phyloP scores from a whole-genome alignment of 352 stramenopile genomes.

The Phytophthora quininea region DNA sequence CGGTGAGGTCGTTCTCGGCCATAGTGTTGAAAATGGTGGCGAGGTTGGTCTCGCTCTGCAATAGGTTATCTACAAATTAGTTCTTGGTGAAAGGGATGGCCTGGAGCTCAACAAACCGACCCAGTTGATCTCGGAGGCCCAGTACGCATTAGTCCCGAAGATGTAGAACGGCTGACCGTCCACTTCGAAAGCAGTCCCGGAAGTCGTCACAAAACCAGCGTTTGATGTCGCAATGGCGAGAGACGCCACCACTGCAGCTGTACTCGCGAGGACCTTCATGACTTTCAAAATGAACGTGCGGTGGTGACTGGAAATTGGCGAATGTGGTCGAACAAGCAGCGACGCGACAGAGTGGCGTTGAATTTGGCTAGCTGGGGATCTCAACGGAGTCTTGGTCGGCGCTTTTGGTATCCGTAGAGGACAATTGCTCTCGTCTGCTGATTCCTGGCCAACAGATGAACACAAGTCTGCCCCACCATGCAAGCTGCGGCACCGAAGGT shows the following conservation, averaged over 20 bases:
- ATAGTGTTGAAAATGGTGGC: conserved; percentile 20
- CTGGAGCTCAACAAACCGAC: not conserved
- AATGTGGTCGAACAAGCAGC: not conserved
- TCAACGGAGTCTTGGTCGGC: too few species aligned
- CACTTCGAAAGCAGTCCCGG: conserved; percentile 21
- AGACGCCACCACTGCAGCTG: not conserved
- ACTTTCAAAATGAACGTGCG: not conserved
- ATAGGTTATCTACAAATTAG: not conserved
- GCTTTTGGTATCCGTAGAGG: not conserved
- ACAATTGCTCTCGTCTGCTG: not conserved
- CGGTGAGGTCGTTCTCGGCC: conserved; percentile 17
- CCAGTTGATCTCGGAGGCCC: conserved; percentile 18
- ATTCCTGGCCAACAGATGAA: not conserved
- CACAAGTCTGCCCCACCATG: not conserved
- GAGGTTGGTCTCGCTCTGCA: conserved; percentile 10
- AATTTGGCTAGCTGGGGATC: not conserved
- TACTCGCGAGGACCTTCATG: not conserved
- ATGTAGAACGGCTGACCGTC: conserved; percentile 27
- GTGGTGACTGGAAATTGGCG: not conserved
- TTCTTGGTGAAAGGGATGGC: too few species aligned
- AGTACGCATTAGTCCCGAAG: conserved; percentile 30
- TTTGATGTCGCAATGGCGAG: conserved; percentile 8
- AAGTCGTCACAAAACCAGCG: conserved; percentile 11
- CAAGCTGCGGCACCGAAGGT: too few species aligned
- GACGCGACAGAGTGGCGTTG: not conserved